phyloP scores from a whole-genome alignment of 257 asterid genomes.

The Scutellaria minor region DNA sequence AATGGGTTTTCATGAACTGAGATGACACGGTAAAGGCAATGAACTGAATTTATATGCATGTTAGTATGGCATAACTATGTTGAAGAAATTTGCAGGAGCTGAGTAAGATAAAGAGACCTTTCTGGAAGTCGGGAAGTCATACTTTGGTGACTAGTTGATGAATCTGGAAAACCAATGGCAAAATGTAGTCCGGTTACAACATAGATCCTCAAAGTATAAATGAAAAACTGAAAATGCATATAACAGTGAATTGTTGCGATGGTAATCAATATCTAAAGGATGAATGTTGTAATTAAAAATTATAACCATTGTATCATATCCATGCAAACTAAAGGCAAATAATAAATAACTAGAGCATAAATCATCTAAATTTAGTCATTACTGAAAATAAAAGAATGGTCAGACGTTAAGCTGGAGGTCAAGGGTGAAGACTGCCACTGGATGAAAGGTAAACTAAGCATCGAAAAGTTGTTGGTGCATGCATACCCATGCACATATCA shows the following conservation, averaged over 20 bases:
- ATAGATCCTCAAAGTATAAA: slow-evolving; percentile 19
- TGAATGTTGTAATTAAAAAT: neutral
- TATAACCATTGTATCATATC: slow-evolving; percentile 16
- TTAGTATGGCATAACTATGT: slow-evolving; percentile 19
- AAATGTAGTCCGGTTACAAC: slow-evolving; percentile 13
- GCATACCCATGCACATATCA: slow-evolving; percentile 14
- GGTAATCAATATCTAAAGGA: slow-evolving; percentile 28
- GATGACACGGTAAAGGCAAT: slow-evolving; percentile 20
- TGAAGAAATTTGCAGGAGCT: slow-evolving; percentile 17
- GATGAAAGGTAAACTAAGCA: slow-evolving; percentile 15
- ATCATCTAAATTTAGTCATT: slow-evolving; percentile 18
- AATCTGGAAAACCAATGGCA: slow-evolving; percentile 58
- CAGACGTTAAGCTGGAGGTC: slow-evolving; percentile 24
- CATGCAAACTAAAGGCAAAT: slow-evolving; percentile 23
- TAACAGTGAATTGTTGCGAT: slow-evolving; percentile 2
- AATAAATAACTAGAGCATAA: slow-evolving; percentile 20
- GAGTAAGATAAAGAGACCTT: slow-evolving; percentile 61
- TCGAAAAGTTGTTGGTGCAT: slow-evolving; percentile 16
- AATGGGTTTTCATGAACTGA: neutral
- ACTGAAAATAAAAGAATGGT: slow-evolving; percentile 23
- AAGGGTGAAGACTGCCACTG: slow-evolving; percentile 10
- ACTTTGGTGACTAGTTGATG: slow-evolving; percentile 62
- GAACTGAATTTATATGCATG: neutral
- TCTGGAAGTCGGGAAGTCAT: slow-evolving; percentile 94
- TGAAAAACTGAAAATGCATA: slow-evolving; percentile 26